Evolutionary conservation across 2,329 filamentous ascomycete genomes (phyloP).

Genomic region (Fusarium algeriense): DNA sequence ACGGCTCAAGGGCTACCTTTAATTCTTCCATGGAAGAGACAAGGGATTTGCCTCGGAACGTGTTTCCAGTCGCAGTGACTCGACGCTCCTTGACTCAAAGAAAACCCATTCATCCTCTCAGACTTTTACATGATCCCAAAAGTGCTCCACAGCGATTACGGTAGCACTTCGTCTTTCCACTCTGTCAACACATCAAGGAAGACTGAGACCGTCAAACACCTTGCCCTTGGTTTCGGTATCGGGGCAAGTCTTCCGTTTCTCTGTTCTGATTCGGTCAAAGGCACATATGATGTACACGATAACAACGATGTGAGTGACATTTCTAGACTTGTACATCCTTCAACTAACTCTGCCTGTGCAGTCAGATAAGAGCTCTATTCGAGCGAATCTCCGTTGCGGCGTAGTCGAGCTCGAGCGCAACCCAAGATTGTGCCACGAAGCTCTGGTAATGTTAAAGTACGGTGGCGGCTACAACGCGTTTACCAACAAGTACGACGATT

Average conservation of each 20-base stretch:
- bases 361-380: background rate
- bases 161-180: background rate
- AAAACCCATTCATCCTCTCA: background rate
- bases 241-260: background rate
- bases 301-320: background rate
- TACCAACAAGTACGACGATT: background rate
- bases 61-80: background rate
- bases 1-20: background rate
- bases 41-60: background rate
- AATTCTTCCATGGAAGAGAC: background rate
- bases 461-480: background rate
- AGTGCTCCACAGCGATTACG: background rate
- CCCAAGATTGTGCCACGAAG: background rate
- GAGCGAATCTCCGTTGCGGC: background rate
- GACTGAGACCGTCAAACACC: background rate
- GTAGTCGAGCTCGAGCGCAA: background rate
- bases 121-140: background rate
- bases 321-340: background rate
- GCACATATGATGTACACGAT: background rate
- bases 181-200: background rate
- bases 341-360: background rate
- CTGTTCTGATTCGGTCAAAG: background rate
- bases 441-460: background rate
- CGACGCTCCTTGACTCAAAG: background rate
- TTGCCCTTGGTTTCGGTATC: background rate